Base-by-base conservation (phyloP, 805 yeast genomes). In the Lachancea cidri region DNA sequence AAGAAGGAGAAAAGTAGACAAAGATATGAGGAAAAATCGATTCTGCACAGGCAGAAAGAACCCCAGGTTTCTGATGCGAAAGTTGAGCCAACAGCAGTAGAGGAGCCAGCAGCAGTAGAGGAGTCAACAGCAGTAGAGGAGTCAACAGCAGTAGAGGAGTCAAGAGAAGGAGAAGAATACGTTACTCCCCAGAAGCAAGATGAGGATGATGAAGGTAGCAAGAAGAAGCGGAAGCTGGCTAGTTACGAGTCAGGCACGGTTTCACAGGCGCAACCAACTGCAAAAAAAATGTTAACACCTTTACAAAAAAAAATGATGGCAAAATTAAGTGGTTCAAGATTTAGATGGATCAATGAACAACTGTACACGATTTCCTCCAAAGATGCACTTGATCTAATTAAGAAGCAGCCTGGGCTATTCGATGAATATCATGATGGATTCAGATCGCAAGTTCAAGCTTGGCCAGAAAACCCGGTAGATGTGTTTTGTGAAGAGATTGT, bases 381-480 rank as follows among this genome's bases (percentile, higher is more conserved):
- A 5, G 77, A 77, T 17, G 98, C 98, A 0, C 67, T 86, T 19
- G 68, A 72, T 17, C 65, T 93, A 46, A 79, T 93, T 32, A 68
- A 75, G 42, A 77, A 81, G 13, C 95, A 89, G 53, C 98, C 99
- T 0, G 78, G 79, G 17, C 70, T 93, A 46, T 93, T 89, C 61
- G 93, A 86, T 50, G 98, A 91, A 58, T 93, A 93, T 55, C 98
- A 94, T 59, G 83, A 80, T 43, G 99, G 99, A 0, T 93, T 93
- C 71, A 73, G 95, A 53, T 82, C 89, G 11, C 99, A 93, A 63
- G 98, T 93, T 14, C 88, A 85, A 56, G 74, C 87, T 16, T 93
- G 99, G 99, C 98, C 99, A 2, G 96, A 91, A 65, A 93, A 93
- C 56, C 99, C 99, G 1, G 96, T 93, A n/a, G 83, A 88, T 64